Conservation (phyloP, 371 early-diverging fungal species). For the Actinomortierella ambigua region DNA sequence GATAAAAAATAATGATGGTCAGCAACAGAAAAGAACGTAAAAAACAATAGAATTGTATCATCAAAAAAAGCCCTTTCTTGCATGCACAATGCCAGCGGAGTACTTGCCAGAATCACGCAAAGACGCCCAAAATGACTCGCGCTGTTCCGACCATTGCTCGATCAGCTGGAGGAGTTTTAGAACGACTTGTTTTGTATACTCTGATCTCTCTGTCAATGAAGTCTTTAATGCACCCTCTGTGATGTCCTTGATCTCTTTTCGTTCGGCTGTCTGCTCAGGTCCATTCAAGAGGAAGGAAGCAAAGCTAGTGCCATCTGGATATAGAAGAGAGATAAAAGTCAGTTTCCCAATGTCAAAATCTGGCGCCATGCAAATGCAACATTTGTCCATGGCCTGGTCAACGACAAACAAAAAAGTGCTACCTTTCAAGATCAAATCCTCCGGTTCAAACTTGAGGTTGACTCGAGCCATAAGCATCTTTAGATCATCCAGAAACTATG, state of each 20-base stretch:
- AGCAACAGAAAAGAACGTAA: no score
- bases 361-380: no score
- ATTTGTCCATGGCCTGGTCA: no score
- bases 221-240: slow-evolving; percentile 21
- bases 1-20: no score
- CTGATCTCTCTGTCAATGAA: slow-evolving; percentile 19
- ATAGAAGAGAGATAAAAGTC: background rate
- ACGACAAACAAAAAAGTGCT: no score
- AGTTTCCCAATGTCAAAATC: no score
- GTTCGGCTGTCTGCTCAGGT: slow-evolving; percentile 8
- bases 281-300: slow-evolving; percentile 27
- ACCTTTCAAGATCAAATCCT: no score
- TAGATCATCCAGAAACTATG: slow-evolving; percentile 45
- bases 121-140: slow-evolving; percentile 29
- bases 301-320: slow-evolving; percentile 24
- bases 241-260: slow-evolving; percentile 15
- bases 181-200: slow-evolving; percentile 38
- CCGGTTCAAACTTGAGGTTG: no score
- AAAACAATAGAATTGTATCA: background rate
- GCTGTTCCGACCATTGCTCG: slow-evolving; percentile 29
- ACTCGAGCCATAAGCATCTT: slow-evolving; percentile 34
- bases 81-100: background rate
- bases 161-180: slow-evolving; percentile 23
- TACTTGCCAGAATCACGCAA: slow-evolving; percentile 19
- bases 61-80: background rate